Evolutionary conservation across 202 grass and related monocot genomes (phyloP).

Genomic region (Digitaria exilis): DNA sequence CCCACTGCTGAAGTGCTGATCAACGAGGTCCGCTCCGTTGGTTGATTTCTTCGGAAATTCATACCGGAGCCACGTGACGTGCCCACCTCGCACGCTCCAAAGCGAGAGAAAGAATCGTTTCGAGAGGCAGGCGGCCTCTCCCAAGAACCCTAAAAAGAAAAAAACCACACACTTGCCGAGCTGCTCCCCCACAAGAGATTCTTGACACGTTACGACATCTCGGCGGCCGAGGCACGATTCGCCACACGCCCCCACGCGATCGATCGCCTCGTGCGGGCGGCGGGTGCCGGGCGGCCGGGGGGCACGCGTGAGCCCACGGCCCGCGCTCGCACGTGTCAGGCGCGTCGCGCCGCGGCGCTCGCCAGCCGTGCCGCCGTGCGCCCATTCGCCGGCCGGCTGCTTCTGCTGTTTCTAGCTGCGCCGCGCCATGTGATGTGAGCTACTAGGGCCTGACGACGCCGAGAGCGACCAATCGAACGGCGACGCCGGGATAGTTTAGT

Average conservation of each 20-base stretch:
- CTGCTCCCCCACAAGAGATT: constrained; percentile 29
- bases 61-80: too few species aligned
- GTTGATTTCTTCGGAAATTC: too few species aligned
- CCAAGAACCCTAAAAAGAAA: not conserved
- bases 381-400: not conserved
- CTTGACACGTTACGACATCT: constrained; percentile 57
- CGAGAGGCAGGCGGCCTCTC: not conserved
- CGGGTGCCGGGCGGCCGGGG: constrained; percentile 38
- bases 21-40: not conserved
- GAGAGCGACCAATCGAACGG: not conserved
- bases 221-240: not conserved
- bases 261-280: not conserved
- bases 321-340: constrained; percentile 20
- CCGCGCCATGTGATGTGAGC: constrained; percentile 9
- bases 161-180: not conserved
- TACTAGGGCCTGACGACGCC: too few species aligned
- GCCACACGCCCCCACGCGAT: too few species aligned
- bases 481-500: not conserved
- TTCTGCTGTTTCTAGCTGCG: not conserved
- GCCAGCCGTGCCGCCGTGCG: not conserved
- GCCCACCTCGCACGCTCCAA: constrained; percentile 27
- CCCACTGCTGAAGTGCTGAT: too few species aligned
- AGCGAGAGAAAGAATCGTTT: constrained; percentile 21
- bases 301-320: constrained; percentile 35
- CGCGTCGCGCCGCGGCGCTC: not conserved